These are phyloP conservation scores for Trichoderma endophyticum DNA, from an alignment of 2,329 filamentous ascomycete species.

Conservation along the genomic window DNA sequence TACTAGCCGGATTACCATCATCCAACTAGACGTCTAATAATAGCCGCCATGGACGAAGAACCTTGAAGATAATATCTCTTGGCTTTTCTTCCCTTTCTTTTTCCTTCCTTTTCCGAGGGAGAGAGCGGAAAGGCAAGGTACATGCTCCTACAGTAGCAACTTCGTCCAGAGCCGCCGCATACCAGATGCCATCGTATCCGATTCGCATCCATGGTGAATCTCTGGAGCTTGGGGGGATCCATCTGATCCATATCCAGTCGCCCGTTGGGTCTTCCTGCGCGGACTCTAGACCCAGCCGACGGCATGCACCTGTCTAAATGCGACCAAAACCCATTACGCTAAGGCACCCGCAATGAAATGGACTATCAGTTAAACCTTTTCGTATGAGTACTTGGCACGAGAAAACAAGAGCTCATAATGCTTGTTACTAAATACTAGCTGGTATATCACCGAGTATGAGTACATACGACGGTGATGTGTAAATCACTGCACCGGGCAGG, in stretches of 20 bases:
- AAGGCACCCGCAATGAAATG: not conserved
- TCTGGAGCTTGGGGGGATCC: not conserved
- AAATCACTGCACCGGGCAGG: not conserved
- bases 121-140: not conserved
- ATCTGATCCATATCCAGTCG: not conserved
- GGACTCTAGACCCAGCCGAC: not conserved
- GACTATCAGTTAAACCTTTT: not conserved
- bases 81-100: not conserved
- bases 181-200: not conserved
- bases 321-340: slow-evolving; percentile 7
- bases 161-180: not conserved
- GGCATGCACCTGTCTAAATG: slow-evolving; percentile 12
- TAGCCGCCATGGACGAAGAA: not conserved
- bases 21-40: not conserved
- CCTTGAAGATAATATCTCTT: not conserved
- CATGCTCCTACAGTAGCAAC: not conserved
- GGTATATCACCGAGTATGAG: not conserved
- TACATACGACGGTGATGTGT: not conserved
- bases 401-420: not conserved
- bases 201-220: not conserved
- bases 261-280: not conserved
- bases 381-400: not conserved
- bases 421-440: not conserved
- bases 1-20: not conserved
- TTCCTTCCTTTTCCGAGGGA: not conserved